These are phyloP conservation scores for Corynespora cassiicola DNA, from an alignment of 2,329 filamentous ascomycete species.

Conservation along the genomic window DNA sequence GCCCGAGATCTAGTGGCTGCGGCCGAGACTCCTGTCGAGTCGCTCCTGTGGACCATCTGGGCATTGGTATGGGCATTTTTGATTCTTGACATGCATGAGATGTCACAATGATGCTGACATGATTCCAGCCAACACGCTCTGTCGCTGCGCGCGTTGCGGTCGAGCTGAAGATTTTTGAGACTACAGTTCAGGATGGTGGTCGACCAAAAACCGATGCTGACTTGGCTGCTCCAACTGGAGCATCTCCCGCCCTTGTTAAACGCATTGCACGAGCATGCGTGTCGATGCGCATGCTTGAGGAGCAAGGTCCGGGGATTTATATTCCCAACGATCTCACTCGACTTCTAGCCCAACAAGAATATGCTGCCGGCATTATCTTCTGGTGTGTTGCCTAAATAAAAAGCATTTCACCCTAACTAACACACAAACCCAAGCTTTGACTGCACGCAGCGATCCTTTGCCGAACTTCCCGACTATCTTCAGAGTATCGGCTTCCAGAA, in stretches of 20 bases:
- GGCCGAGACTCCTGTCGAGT: constrained; percentile 11
- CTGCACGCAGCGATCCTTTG: constrained; percentile 4
- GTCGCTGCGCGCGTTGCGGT: constrained; percentile 11
- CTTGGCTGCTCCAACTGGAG: constrained; percentile 8
- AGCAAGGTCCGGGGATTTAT: constrained; percentile 7
- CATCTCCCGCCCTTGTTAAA: constrained; percentile 12
- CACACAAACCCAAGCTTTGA: constrained; percentile 3
- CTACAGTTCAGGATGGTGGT: constrained; percentile 1
- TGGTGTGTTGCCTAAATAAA: not conserved
- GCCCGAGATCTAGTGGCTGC: constrained; percentile 8
- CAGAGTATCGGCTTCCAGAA: constrained; percentile 11
- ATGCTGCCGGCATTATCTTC: constrained; percentile 12
- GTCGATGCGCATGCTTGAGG: constrained; percentile 11
- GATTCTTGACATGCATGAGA: too few relatives aligned
- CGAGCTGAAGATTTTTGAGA: constrained; percentile 15
- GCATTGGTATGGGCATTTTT: constrained; percentile 1
- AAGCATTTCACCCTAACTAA: not conserved
- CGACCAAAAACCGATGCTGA: constrained; percentile 9
- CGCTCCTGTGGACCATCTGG: constrained; percentile 15
- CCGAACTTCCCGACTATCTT: constrained; percentile 8
- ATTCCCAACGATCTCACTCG: constrained; percentile 5
- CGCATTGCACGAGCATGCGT: constrained; percentile 9
- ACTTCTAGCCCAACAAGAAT: constrained; percentile 8
- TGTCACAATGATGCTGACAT: not conserved
- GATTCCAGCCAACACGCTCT: constrained; percentile 3